A percentile compares a stretch with the other conserved stretches of the same genome.
phyloP scores from a whole-genome alignment of 148 eudicot genomes.

The Camellia lanceoleosa region DNA sequence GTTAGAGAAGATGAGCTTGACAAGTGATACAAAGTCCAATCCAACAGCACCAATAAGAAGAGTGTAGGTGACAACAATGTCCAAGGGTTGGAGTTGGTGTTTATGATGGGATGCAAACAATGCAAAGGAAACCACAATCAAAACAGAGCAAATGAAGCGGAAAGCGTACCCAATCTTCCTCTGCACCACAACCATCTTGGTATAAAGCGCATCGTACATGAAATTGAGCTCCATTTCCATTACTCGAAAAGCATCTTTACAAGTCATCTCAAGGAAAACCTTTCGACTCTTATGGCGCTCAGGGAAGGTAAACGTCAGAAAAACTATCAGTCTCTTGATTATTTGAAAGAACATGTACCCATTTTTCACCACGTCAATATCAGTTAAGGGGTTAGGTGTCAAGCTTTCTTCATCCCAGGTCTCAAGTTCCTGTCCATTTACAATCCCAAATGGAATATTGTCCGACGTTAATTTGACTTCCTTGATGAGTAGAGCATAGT shows the following conservation, averaged over 20 bases:
- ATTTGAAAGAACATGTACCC: neutral
- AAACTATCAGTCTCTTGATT: neutral
- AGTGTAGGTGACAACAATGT: too few relatives aligned
- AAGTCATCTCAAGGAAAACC: too few relatives aligned
- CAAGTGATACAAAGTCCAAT: neutral
- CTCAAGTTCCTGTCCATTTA: too few relatives aligned
- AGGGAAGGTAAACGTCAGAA: too few relatives aligned
- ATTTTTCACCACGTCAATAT: neutral
- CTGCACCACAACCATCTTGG: too few relatives aligned
- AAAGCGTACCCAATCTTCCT: too few relatives aligned
- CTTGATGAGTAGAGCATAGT: neutral
- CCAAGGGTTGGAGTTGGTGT: neutral
- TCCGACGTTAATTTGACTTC: neutral
- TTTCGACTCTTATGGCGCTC: too few relatives aligned
- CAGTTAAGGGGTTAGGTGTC: neutral
- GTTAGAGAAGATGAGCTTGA: slow-evolving; percentile 11
- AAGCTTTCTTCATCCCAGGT: neutral
- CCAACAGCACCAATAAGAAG: neutral
- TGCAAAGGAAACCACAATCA: neutral
- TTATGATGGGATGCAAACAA: neutral
- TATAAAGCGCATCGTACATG: too few relatives aligned
- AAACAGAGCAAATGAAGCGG: too few relatives aligned
- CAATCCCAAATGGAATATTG: neutral
- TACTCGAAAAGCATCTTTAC: too few relatives aligned
- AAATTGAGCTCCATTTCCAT: too few relatives aligned